Evolutionary conservation across 306 rosid genomes (phyloP), one percentile per base, ranked within the genome.

Genomic region (Acacia confusa): DNA sequence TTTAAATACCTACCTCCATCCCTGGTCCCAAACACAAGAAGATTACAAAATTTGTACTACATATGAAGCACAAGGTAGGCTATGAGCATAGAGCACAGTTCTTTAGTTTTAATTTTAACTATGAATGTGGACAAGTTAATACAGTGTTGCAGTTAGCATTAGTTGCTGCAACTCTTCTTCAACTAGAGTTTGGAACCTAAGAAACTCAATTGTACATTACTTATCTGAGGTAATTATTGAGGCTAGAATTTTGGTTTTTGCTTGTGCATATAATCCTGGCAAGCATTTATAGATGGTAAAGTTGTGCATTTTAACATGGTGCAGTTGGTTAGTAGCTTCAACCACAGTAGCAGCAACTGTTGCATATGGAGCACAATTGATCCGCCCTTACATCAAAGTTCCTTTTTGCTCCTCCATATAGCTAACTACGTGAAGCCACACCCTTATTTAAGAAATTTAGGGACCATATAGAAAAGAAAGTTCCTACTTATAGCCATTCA

Each of bases 311-410:
- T 79, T 58, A 75, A 71, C 40, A 55, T 81, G 79, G 52, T 85
- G 88, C 93, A 95, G 99, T 78, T 95, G 92, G 94, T 76, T 95
- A 85, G 99, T 95, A 77, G 99, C 94, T 32, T 89, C 95, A 81
- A 95, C 98, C 41, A 93, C 97, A 60, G 73, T 87, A 86, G 81
- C 84, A 44, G 87, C 91, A 16, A 87, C 93, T 0, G 92, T 89
- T 58, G 93, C 98, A 30, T 91, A 93, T 40, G 94, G 91, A 81
- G 86, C 84, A 48, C 83, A 87, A 71, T 87, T 84, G 87, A 74
- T 77, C 78, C 53, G 78, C 86, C n/a, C 19, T 77, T 52, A 24
- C 70, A 44, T 64, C 72, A 20, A 81, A 71, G 20, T 65, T 74
- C 53, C 73, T 68, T 40, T 85, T 41, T 76, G 52, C 25, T 72